Conservation (phyloP, 768 basidiomycete genomes). For the Leucocoprinus sp. region DNA sequence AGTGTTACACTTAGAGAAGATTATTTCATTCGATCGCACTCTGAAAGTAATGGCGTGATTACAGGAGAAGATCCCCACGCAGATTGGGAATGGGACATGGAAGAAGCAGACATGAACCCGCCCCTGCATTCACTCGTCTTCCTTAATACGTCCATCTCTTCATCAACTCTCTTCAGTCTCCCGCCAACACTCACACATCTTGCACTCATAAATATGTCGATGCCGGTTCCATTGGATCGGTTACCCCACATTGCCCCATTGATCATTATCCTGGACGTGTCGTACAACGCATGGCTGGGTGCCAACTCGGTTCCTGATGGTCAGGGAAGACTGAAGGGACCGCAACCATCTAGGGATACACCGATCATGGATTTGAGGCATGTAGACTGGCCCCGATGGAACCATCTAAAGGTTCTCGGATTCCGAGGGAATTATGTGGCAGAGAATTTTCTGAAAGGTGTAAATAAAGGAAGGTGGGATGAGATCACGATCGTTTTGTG, state of each 20-base stretch:
- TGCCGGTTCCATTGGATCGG: conserved; percentile 43
- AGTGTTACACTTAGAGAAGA: conserved; percentile 34
- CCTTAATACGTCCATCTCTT: conserved; percentile 37
- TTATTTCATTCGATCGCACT: conserved; percentile 26
- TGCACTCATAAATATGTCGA: conserved; percentile 44
- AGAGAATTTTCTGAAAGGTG: conserved; percentile 27
- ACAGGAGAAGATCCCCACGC: background rate
- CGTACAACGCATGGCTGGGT: conserved; percentile 48
- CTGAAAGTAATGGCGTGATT: conserved; percentile 5
- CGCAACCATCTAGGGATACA: conserved; percentile 10
- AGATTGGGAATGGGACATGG: conserved; percentile 37
- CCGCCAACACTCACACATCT: conserved; percentile 61
- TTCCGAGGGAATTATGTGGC: conserved; percentile 45
- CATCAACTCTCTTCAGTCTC: conserved; percentile 38
- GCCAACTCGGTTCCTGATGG: background rate
- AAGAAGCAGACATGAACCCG: conserved; percentile 22
- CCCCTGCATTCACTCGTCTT: conserved; percentile 42
- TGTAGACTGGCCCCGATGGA: conserved; percentile 53
- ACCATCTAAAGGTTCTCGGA: conserved; percentile 44
- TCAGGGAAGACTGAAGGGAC: conserved; percentile 3
- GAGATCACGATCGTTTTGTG: conserved; percentile 46
- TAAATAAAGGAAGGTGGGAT: conserved; percentile 61
- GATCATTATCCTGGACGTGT: conserved; percentile 58
- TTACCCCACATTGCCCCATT: conserved; percentile 53
- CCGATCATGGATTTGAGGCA: conserved; percentile 32